phyloP scores from a whole-genome alignment of 768 basidiomycete species.

The Dioszegia hungarica region DNA sequence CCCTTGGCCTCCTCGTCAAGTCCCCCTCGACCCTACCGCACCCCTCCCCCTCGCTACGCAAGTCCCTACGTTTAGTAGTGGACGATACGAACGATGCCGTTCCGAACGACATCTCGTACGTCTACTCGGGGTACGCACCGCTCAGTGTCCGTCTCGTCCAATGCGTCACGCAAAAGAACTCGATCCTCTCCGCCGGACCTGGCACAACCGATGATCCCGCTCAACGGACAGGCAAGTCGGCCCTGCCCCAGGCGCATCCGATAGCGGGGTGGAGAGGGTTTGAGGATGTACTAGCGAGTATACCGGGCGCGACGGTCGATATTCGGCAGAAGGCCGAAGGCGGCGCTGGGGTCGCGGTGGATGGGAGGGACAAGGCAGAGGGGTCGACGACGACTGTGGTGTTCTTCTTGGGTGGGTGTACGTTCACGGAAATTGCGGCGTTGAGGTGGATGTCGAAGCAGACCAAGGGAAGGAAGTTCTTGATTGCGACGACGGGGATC shows the following conservation, averaged over 20 bases:
- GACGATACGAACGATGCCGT: conserved; percentile 62
- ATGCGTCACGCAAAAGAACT: conserved; percentile 84
- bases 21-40: conserved; percentile 57
- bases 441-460: conserved; percentile 85
- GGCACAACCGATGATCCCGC: conserved; percentile 15
- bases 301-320: conserved; percentile 85
- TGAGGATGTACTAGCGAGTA: conserved; percentile 74
- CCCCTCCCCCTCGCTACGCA: conserved; percentile 69
- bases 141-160: conserved; percentile 87
- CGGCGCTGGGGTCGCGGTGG: background rate
- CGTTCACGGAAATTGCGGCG: conserved; percentile 94
- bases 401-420: conserved; percentile 95
- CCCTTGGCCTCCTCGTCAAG: conserved; percentile 56
- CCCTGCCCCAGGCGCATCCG: conserved; percentile 72
- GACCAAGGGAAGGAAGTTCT: conserved; percentile 75
- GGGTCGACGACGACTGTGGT: conserved; percentile 77
- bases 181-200: conserved; percentile 56
- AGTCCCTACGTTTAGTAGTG: conserved; percentile 85
- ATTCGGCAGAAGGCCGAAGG: conserved; percentile 52
- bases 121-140: conserved; percentile 95
- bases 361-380: conserved; percentile 48
- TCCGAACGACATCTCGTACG: conserved; percentile 91
- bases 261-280: conserved; percentile 97
- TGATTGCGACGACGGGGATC: conserved; percentile 88
- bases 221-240: conserved; percentile 40